A percentile compares a stretch with the other conserved stretches of the same genome.
Conservation (phyloP, 2,329 filamentous ascomycete genomes). For the Aureobasidium sp. region DNA sequence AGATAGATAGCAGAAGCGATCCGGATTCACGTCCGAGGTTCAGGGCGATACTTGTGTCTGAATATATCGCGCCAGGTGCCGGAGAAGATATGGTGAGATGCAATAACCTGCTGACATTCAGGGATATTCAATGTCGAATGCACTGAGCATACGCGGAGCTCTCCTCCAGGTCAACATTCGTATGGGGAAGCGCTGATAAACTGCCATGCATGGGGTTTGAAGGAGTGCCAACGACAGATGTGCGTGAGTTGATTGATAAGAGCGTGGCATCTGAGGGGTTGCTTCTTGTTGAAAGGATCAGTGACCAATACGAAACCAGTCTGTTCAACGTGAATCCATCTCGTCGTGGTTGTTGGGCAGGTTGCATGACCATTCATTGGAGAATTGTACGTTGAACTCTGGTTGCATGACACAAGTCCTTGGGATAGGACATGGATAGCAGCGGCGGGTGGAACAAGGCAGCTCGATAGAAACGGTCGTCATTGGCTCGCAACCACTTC, state of each 20-base stretch:
- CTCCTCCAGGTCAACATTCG: no score
- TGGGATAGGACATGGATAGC: not conserved
- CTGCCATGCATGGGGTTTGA: not conserved
- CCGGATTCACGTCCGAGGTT: not conserved
- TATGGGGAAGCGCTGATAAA: slow-evolving; percentile 7
- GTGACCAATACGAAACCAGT: not conserved
- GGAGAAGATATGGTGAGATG: not conserved
- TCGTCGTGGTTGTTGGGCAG: not conserved
- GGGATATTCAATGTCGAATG: not conserved
- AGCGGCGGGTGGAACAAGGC: slow-evolving; percentile 1
- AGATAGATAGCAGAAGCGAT: not conserved
- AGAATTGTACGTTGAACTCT: not conserved
- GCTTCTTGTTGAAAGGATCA: slow-evolving; percentile 1
- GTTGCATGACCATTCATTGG: not conserved
- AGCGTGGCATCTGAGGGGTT: not conserved
- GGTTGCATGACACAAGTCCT: not conserved
- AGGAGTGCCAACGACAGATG: not conserved
- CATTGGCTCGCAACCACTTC: slow-evolving; percentile 5
- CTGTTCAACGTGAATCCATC: not conserved
- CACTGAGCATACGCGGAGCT: no score
- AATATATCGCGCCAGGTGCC: not conserved
- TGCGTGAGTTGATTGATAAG: not conserved
- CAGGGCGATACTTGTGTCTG: no score
- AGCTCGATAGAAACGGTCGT: slow-evolving; percentile 3
- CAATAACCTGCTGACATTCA: not conserved